Evolutionary conservation across 345 rosid species (phyloP).

Genomic region (Eucalyptus microcorys): DNA sequence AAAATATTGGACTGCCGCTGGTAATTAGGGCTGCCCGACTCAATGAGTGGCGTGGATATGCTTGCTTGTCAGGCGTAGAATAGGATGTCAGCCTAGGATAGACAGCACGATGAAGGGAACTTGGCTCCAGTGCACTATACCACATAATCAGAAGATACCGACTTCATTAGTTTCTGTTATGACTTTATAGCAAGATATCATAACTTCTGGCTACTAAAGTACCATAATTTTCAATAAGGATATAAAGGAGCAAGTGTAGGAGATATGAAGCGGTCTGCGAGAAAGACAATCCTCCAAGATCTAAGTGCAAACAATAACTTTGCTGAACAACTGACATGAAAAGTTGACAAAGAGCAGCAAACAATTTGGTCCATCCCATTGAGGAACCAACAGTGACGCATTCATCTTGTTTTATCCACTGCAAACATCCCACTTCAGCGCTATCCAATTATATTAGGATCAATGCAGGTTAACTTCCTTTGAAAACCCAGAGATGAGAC

Average conservation of each 20-base stretch:
- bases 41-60: slow-evolving; percentile 87
- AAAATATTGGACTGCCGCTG: slow-evolving; percentile 93
- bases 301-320: not conserved
- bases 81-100: slow-evolving; percentile 73
- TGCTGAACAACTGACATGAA: not conserved
- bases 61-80: slow-evolving; percentile 73
- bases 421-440: not conserved
- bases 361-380: not conserved
- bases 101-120: slow-evolving; percentile 81
- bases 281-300: not conserved
- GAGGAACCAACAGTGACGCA: not conserved
- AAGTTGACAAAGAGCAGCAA: not conserved
- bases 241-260: not conserved
- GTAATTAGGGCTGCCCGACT: slow-evolving; percentile 88
- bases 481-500: not conserved
- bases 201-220: not conserved
- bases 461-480: not conserved
- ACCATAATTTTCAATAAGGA: not conserved
- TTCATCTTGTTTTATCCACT: not conserved
- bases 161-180: not conserved
- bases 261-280: not conserved
- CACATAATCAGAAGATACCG: not conserved
- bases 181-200: not conserved
- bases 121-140: slow-evolving; percentile 79
- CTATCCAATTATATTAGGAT: not conserved